Evolutionary conservation across 2,329 filamentous ascomycete species (phyloP).

Genomic region (Diaporthe caulivora): DNA sequence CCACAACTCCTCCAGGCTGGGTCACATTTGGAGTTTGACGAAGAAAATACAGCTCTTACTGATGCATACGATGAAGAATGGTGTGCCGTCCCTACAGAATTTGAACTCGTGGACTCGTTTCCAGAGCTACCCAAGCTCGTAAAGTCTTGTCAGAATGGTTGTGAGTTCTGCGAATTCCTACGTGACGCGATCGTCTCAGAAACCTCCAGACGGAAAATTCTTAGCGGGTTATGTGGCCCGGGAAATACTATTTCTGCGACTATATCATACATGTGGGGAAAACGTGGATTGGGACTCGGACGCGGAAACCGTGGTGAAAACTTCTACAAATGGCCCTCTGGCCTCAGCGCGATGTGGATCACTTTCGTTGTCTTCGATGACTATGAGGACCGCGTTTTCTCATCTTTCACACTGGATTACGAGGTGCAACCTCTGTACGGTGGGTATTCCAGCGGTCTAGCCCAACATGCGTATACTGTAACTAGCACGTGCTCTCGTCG

Average conservation of each 20-base stretch:
- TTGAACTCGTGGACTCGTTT: neutral
- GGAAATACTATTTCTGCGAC: too few species aligned
- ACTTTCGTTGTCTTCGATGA: rapidly evolving
- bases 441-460: neutral
- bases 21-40: neutral
- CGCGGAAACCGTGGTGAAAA: too few species aligned
- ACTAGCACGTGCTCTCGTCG: too few species aligned
- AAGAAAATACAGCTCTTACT: neutral
- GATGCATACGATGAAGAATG: neutral
- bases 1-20: neutral
- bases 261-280: neutral
- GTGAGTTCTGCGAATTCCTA: neutral
- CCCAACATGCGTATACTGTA: neutral
- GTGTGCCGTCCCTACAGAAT: neutral
- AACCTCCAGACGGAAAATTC: neutral
- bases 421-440: neutral
- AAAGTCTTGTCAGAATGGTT: neutral
- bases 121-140: neutral
- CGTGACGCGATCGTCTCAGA: neutral
- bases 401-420: neutral
- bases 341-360: neutral
- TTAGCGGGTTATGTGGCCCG: neutral
- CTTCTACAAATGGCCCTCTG: neutral
- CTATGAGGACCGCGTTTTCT: too few species aligned
- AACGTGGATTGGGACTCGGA: too few species aligned